phyloP scores from a whole-genome alignment of 2,329 filamentous ascomycete species.

The Emericellopsis atlantica region DNA sequence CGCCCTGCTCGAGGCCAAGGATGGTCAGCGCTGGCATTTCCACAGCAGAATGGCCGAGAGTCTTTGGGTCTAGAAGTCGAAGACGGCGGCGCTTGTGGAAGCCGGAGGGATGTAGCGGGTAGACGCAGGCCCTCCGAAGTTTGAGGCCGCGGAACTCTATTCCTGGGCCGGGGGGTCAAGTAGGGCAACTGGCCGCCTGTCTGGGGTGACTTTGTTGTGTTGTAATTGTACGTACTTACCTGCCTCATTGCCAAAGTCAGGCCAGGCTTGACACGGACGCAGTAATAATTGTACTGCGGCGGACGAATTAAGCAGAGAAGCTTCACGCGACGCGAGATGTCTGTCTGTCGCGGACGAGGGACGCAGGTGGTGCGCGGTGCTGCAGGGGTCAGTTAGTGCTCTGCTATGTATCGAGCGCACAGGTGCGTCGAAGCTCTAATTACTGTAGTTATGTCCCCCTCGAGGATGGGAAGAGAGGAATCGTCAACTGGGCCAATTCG shows the following conservation, averaged over 20 bases:
- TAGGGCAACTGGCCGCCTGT: background rate
- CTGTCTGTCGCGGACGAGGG: too few species aligned
- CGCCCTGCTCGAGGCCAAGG: background rate
- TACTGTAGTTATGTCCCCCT: too few species aligned
- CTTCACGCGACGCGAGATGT: too few species aligned
- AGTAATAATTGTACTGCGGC: conserved; percentile 17
- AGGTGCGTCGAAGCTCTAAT: too few species aligned
- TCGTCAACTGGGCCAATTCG: too few species aligned
- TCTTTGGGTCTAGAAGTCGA: too few species aligned
- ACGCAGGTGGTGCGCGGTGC: too few species aligned
- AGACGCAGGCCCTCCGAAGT: background rate
- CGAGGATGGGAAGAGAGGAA: too few species aligned
- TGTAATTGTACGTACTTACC: background rate
- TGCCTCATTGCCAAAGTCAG: conserved; percentile 16
- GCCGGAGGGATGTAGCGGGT: background rate
- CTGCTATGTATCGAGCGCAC: too few species aligned
- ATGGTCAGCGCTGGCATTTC: background rate
- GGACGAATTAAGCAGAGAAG: background rate
- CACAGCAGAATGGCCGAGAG: background rate
- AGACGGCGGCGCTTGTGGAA: background rate
- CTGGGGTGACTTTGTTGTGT: background rate
- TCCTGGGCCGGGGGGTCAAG: background rate
- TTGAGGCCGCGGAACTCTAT: conserved; percentile 2
- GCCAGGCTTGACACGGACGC: conserved; percentile 13
- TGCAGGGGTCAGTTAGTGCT: too few species aligned